A percentile compares a stretch with the other conserved stretches of the same genome.
These are phyloP conservation scores for Cardiospermum halicacabum DNA, from an alignment of 345 rosid genomes.

Conservation along the genomic window DNA sequence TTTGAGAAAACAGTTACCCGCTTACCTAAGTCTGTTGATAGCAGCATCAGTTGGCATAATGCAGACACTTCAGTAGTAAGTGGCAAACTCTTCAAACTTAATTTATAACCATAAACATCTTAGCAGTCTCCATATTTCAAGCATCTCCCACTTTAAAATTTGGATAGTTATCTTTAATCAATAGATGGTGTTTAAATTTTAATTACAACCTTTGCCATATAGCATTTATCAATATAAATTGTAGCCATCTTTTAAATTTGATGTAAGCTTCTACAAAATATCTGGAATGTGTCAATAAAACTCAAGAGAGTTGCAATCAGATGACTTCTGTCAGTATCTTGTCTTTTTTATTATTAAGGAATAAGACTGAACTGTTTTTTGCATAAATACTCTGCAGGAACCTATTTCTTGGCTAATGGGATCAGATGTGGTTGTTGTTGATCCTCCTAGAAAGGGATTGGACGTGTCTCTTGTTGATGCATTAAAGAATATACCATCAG, in stretches of 20 bases:
- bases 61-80: constrained; percentile 84
- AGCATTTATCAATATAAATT: too few relatives aligned
- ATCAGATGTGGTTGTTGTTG: constrained; percentile 78
- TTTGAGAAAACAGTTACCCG: constrained; percentile 85
- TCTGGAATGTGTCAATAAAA: neutral
- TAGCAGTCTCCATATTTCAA: neutral
- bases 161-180: too few relatives aligned
- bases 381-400: constrained; percentile 42
- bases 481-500: constrained; percentile 42
- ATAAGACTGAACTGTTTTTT: constrained; percentile 3
- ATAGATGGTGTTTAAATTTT: neutral
- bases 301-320: neutral
- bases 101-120: constrained; percentile 6
- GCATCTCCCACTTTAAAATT: too few relatives aligned
- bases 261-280: neutral
- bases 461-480: constrained; percentile 70
- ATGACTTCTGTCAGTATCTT: neutral
- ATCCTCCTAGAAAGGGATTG: constrained; percentile 96
- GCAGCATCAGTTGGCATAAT: constrained; percentile 88
- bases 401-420: constrained; percentile 91
- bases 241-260: neutral
- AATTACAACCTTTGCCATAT: neutral
- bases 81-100: constrained; percentile 14
- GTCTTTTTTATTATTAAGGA: neutral
- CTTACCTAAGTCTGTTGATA: constrained; percentile 55